These are phyloP conservation scores for Aspergillus sp. DNA, from an alignment of 2,329 filamentous ascomycete species.

Conservation along the genomic window DNA sequence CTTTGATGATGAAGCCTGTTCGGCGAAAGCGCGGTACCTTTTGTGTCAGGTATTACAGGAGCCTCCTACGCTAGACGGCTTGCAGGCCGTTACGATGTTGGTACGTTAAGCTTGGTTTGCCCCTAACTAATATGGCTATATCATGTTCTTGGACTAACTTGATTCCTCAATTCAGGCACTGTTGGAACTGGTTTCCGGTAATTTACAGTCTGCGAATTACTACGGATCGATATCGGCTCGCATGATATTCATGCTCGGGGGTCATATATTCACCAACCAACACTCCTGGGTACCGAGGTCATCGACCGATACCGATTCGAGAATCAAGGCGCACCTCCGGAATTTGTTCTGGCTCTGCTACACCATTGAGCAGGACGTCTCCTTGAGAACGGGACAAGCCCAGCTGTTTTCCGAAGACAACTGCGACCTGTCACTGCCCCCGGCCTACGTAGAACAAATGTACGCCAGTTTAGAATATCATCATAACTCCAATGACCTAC, in stretches of 20 bases:
- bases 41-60: slow-evolving; percentile 47
- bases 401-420: slow-evolving; percentile 53
- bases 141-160: not conserved
- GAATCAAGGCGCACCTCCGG: slow-evolving; percentile 31
- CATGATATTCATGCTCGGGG: slow-evolving; percentile 52
- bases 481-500: slow-evolving; percentile 19
- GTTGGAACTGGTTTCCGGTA: slow-evolving; percentile 49
- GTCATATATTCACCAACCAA: slow-evolving; percentile 35
- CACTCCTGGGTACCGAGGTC: slow-evolving; percentile 25
- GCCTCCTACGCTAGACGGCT: slow-evolving; percentile 41
- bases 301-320: slow-evolving; percentile 14
- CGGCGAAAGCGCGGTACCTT: slow-evolving; percentile 44
- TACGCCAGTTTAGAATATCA: slow-evolving; percentile 23
- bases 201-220: slow-evolving; percentile 48
- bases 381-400: slow-evolving; percentile 54
- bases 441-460: slow-evolving; percentile 38
- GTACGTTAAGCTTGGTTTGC: slow-evolving; percentile 35
- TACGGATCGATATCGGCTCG: slow-evolving; percentile 49
- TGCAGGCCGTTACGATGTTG: slow-evolving; percentile 51
- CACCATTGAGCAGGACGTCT: slow-evolving; percentile 56
- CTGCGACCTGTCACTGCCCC: slow-evolving; percentile 54
- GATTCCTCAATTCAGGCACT: slow-evolving; percentile 32
- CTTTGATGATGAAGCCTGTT: slow-evolving; percentile 45
- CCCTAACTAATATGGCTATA: not conserved
- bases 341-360: slow-evolving; percentile 58